Evolutionary conservation across 1,139 yeast genomes (phyloP), one percentile per base, ranked within the genome.

Genomic region (Blastobotrys elegans): DNA sequence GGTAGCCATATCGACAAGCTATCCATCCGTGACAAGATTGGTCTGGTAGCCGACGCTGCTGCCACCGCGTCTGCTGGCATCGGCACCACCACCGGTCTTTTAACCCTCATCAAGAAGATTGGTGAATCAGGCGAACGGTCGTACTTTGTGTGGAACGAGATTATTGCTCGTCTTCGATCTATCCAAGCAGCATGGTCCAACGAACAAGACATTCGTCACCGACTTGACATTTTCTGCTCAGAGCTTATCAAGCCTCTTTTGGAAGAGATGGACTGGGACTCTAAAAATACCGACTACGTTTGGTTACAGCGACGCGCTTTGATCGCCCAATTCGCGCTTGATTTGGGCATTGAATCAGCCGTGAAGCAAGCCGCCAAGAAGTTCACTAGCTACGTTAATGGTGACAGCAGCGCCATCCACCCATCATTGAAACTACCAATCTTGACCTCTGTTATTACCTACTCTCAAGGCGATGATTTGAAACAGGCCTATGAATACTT

Each of bases 131-230:
- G 40, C 20, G 80, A 79, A 51, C 72, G 75, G 39, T 75, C 79
- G 43, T 77, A 73, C 58, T 78, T 56, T 43, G 87, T 84, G 29
- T 85, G 95, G 94, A 64, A 70, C 38, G 82, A 81, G 54, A 68
- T 84, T 42, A 65, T 77, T 24, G 65, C 68, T 33, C 68, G 77
- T 32, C 62, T 84, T 46, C 60, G 62, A 6, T 54, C 66, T 13
- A 63, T 84, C 35, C 62, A 67, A 16, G 67, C 71, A 18, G 70
- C 74, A 0, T 83, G 82, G 68, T 7, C 27, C 16, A 5, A 11
- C 17, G 66, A 67, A 10, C 42, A 50, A 27, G 21, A 46, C 10
- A 57, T 74, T n/a, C 57, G 62, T n/a, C 51, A 57, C 4, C 69
- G 66, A 1, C 65, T 84, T 45, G 59, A 59, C n/a, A 59, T 60